Conservation (phyloP, 2,329 filamentous ascomycete species). For the Alternaria sp. region DNA sequence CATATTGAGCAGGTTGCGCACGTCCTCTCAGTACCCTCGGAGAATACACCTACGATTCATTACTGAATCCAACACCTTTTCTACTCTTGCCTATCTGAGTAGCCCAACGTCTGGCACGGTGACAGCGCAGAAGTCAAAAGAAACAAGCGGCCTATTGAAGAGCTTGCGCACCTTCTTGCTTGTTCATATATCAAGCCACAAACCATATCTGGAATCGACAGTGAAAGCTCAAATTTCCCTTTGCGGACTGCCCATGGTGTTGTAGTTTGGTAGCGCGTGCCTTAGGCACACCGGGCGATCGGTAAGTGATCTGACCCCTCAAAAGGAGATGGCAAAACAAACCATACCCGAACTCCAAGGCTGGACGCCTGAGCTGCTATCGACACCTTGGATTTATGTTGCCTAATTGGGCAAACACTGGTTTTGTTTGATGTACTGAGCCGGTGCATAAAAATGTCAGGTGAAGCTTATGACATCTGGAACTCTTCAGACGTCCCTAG, state of each 20-base stretch:
- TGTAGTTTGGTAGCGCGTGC: neutral
- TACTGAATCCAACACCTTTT: neutral
- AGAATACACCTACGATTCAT: neutral
- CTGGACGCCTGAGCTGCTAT: neutral
- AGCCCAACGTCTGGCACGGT: neutral
- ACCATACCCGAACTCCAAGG: neutral
- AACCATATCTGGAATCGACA: neutral
- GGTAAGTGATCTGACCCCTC: neutral
- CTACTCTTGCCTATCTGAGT: neutral
- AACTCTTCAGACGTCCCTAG: constrained; percentile 1
- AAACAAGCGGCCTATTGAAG: neutral
- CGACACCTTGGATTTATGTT: neutral
- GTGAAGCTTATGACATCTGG: neutral
- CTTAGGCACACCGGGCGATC: neutral
- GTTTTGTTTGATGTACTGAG: neutral
- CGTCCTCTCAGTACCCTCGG: neutral
- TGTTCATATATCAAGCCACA: constrained; percentile 2
- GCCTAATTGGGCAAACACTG: neutral
- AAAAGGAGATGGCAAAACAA: neutral
- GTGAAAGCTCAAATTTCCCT: neutral
- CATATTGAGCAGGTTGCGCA: neutral
- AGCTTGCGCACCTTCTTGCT: neutral
- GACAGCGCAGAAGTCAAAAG: neutral
- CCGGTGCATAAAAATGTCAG: neutral
- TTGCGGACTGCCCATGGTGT: neutral